A percentile compares a stretch with the other conserved stretches of the same genome.
phyloP scores from a whole-genome alignment of 208 protist genomes.

The Trypanosoma avium region DNA sequence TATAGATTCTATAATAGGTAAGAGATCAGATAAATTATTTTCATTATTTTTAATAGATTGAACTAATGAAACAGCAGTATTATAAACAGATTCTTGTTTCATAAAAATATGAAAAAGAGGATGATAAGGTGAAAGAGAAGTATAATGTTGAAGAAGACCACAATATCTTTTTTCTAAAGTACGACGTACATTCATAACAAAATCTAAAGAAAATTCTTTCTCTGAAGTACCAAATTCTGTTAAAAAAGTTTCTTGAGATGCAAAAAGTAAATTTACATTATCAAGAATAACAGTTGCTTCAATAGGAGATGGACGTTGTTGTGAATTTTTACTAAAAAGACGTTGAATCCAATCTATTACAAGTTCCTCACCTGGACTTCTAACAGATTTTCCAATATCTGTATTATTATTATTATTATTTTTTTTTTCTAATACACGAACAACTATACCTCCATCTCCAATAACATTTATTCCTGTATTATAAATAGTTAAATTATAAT shows the following conservation, averaged over 20 bases:
- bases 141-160: conserved; percentile 36
- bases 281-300: conserved; percentile 58
- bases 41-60: conserved; percentile 1
- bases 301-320: conserved; percentile 28
- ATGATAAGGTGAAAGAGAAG: conserved; percentile 17
- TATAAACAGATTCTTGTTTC: conserved; percentile 24
- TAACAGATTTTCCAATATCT: conserved; percentile 9
- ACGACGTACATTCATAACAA: conserved; percentile 38
- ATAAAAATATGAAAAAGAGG: conserved; percentile 23
- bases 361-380: conserved; percentile 36
- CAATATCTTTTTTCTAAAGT: conserved; percentile 53
- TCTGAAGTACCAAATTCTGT: conserved; percentile 23
- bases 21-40: conserved; percentile 10
- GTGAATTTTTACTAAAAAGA: conserved; percentile 44
- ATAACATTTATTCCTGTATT: conserved; percentile 27
- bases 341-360: conserved; percentile 60
- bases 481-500: conserved; percentile 62
- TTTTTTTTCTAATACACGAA: conserved; percentile 48
- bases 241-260: conserved; percentile 28
- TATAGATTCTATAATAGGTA: conserved; percentile 17
- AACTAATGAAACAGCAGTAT: conserved; percentile 16
- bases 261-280: conserved; percentile 54
- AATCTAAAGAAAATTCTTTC: conserved; percentile 50
- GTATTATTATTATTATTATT: not conserved
- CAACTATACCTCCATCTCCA: conserved; percentile 37